A percentile compares a stretch with the other conserved stretches of the same genome.
phyloP scores from a whole-genome alignment of 192 early-diverging fungal species.

The Pecoramyces ruminantium region DNA sequence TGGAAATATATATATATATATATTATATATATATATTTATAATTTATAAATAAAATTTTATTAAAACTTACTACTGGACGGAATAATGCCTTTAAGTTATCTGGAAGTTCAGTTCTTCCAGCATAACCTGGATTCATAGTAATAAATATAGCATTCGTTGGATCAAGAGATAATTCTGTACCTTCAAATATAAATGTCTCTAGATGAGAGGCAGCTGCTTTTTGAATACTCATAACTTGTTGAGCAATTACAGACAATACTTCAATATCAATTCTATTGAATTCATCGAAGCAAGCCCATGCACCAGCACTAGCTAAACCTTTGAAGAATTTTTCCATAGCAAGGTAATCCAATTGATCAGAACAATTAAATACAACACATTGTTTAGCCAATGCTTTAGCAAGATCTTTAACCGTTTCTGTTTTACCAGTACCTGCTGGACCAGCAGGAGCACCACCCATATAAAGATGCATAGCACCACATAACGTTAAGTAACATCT shows the following conservation, averaged over 20 bases:
- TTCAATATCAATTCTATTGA: conserved; percentile 47
- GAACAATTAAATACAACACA: conserved; percentile 50
- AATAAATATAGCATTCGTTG: conserved; percentile 44
- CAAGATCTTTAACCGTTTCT: conserved; percentile 41
- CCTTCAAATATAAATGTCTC: conserved; percentile 39
- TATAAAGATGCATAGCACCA: conserved; percentile 41
- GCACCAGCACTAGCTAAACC: conserved; percentile 33
- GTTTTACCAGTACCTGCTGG: conserved; percentile 44
- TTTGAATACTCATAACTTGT: conserved; percentile 43
- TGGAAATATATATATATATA: too few relatives aligned
- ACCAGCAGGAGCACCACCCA: conserved; percentile 44
- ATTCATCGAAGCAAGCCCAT: conserved; percentile 49
- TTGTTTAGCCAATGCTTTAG: conserved; percentile 40
- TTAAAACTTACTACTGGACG: conserved; percentile 18
- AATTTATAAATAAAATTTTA: not conserved
- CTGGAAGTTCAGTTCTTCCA: conserved; percentile 38
- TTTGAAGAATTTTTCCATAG: conserved; percentile 49
- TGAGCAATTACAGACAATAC: conserved; percentile 43
- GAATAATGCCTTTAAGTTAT: conserved; percentile 42
- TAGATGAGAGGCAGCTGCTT: conserved; percentile 23
- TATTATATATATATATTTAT: too few relatives aligned
- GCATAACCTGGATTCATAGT: conserved; percentile 49
- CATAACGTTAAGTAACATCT: conserved; percentile 35
- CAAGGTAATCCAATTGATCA: conserved; percentile 41
- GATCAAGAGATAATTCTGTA: conserved; percentile 35